Base-by-base conservation (phyloP, 192 early-diverging fungal genomes). In the Coemansia guatemalensis region DNA sequence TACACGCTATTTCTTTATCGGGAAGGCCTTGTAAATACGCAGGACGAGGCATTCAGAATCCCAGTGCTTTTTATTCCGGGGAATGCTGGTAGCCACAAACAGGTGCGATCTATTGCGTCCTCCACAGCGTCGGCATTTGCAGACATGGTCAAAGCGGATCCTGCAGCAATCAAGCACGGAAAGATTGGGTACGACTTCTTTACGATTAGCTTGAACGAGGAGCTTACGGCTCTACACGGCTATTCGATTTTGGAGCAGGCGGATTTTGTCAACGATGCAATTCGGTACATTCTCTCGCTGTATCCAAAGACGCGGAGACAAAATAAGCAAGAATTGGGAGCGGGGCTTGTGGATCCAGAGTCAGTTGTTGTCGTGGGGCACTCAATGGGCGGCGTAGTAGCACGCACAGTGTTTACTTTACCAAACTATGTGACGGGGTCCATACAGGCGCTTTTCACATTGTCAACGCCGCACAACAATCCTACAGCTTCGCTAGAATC, bases 341-440 rank as follows among this genome's bases (percentile, higher is more conserved):
- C 84, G 20, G 48, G 21, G 8, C 74, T 78, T 53, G 73, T 73
- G 14, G 61, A 81, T 48, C 91, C 93, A 0, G 74, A 68, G 4
- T 90, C 92, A 17, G 90, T 98, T 20, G 71, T 92, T n/a, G 76
- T 97, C 24, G 76, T 95, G 54, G 93, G 89, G 12, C 94, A 98
- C 69, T 96, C 94, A 9, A 97, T 98, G 95, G 96, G 96, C 32
- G 95, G 95, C 11, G 87, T 96, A n/a, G 95, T 96, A 20, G 94
- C 95, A 1, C 82, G 95, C 9, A 84, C 86, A 1, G 82, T 93
- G 30, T 83, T 93, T 52, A 86, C 82, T 0, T 78, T 92, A 54
- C 64, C 82, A 0, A 94, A 90, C 79, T 89, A 90, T 68, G 61
- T 81, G 4, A 75, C 83, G 0, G 88, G 87, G 3, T 88, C 87